These are phyloP conservation scores for Pythium brachiatum DNA, from an alignment of 352 stramenopile genomes.

Conservation along the genomic window DNA sequence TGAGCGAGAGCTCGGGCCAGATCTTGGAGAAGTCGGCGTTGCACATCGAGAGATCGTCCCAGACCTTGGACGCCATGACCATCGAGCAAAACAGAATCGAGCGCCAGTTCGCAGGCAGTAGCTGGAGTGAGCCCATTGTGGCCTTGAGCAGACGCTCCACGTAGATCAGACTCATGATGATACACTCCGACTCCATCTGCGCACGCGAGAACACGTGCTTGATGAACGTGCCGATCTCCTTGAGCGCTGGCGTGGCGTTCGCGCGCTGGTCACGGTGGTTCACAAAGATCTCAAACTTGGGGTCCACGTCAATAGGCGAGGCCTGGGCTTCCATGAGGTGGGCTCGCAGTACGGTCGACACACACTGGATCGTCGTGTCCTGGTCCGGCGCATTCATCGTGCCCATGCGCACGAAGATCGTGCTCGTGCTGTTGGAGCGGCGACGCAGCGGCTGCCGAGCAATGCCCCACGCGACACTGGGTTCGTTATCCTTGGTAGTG, in stretches of 20 bases:
- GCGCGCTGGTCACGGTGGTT: conserved; percentile 41
- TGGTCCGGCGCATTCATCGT: conserved; percentile 96
- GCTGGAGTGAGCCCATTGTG: conserved; percentile 73
- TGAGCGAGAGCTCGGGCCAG: conserved; percentile 86
- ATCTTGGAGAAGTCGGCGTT: conserved; percentile 97
- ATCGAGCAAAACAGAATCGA: conserved; percentile 95
- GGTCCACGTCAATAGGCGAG: conserved; percentile 43
- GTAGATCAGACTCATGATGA: conserved; percentile 98
- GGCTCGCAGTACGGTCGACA: conserved; percentile 94
- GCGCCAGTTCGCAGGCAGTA: conserved; percentile 90
- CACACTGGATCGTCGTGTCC: conserved; percentile 94
- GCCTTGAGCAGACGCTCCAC: conserved; percentile 94
- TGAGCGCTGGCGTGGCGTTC: conserved; percentile 75
- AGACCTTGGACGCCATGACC: conserved; percentile 97
- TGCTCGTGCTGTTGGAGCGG: conserved; percentile 94
- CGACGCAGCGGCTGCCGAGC: conserved; percentile 66
- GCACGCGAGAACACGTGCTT: conserved; percentile 90
- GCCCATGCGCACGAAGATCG: conserved; percentile 88
- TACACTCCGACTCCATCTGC: conserved; percentile 95
- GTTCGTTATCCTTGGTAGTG: neutral
- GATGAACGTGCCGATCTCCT: conserved; percentile 92
- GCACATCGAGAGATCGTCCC: conserved; percentile 97
- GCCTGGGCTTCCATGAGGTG: conserved; percentile 92
- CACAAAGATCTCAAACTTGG: conserved; percentile 73
- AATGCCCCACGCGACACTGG: conserved; percentile 7